Evolutionary conservation across 371 early-diverging fungal genomes (phyloP), one percentile per base, ranked within the genome.

Genomic region (Mortierella sp.): DNA sequence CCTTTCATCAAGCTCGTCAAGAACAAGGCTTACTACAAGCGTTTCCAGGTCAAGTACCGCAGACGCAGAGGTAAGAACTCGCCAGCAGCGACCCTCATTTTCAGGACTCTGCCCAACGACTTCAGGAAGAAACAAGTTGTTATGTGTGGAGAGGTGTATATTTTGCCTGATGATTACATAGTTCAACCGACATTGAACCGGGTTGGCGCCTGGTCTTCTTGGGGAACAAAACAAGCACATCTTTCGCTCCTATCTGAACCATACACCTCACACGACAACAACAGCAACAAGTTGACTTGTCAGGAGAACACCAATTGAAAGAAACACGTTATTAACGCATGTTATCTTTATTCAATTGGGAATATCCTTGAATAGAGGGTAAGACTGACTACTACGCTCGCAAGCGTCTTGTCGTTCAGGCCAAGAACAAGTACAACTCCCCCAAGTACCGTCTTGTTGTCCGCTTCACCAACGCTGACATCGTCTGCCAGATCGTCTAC

Each of bases 371-470:
- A 83, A 74, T 81, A 97, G 99, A 99, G 97, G 99, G 99, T 73
- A 99, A 99, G 95, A 99, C 99, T 86, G 99, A 99, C 93, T 99
- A 99, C 99, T 98, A 97, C 89, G 99, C 99, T 86, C 95, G 99
- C 88, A 98, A 97, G 95, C 96, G 98, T 87, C 91, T 99, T 76
- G 95, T 99, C 50, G 93, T 95, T 88, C 99, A 99, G 93, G 99
- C 99, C 90, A 98, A 98, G 95, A 99, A 98, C 96, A 99, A 99
- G 94, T 99, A 99, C 96, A 99, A 99, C 95, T 96, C 98, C 71
- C 98, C 99, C 89, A 99, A 99, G 95, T 98, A 97, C 95, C 95
- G 99, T 90, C 90, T 99, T 85, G 99, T 99, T 78, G 99, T 99
- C 79, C 97, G 99, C 86, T 96, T 99, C 95, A 99, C 99, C 92